Evolutionary conservation across 768 basidiomycete genomes (phyloP).

Genomic region (Neoboletus magnificus): DNA sequence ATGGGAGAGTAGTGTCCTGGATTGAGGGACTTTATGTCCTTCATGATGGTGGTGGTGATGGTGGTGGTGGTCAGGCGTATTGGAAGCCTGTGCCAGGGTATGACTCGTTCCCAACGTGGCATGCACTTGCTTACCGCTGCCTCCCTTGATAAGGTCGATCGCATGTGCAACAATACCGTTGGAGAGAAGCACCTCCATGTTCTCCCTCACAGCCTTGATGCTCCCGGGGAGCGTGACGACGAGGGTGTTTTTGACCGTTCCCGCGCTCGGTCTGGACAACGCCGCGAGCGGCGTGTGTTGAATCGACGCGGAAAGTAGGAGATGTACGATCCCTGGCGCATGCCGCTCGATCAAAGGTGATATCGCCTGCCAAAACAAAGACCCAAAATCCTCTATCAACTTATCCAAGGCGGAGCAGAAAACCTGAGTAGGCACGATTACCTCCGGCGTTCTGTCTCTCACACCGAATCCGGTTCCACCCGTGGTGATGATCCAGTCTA

Average conservation of each 20-base stretch:
- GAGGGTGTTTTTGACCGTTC: conserved; percentile 62
- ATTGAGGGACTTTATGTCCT: conserved; percentile 46
- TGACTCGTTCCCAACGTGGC: conserved; percentile 40
- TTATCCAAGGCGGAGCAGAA: background rate
- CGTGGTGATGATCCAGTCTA: conserved; percentile 78
- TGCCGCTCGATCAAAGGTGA: conserved; percentile 61
- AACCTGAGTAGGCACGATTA: conserved; percentile 22
- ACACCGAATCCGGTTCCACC: conserved; percentile 87
- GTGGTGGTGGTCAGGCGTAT: conserved; percentile 25
- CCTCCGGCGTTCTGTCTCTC: conserved; percentile 83
- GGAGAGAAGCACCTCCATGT: conserved; percentile 57
- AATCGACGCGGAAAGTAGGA: conserved; percentile 66
- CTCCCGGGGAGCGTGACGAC: conserved; percentile 83
- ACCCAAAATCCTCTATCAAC: background rate
- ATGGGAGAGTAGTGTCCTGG: conserved; percentile 59
- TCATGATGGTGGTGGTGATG: conserved; percentile 28
- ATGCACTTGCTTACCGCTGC: conserved; percentile 60
- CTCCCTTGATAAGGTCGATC: conserved; percentile 68
- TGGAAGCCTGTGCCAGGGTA: conserved; percentile 6
- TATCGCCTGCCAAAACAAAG: conserved; percentile 45
- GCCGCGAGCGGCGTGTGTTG: conserved; percentile 76
- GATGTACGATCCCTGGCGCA: conserved; percentile 70
- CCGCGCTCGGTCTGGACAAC: conserved; percentile 79
- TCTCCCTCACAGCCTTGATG: conserved; percentile 81
- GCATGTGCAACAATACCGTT: conserved; percentile 65